phyloP scores from a whole-genome alignment of 2,329 filamentous ascomycete genomes.

The Phyllosticta capitalensis region DNA sequence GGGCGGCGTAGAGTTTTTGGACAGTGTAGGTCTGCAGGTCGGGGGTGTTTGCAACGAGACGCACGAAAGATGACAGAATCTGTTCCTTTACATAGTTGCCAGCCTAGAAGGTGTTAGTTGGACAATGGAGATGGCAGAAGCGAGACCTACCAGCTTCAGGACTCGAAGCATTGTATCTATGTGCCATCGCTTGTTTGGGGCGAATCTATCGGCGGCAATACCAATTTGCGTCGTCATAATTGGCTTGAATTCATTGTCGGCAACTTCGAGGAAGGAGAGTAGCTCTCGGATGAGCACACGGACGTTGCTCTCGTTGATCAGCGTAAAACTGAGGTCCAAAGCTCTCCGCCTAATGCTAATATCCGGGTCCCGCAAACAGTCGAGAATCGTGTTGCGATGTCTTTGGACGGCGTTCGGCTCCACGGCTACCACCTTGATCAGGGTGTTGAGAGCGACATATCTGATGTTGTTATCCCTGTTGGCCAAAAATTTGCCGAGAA shows the following conservation, averaged over 20 bases:
- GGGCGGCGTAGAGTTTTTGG: conserved; percentile 80
- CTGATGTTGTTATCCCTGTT: conserved; percentile 99
- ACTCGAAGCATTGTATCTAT: conserved; percentile 96
- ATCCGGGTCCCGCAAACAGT: conserved; percentile 91
- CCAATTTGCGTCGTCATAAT: conserved; percentile 98
- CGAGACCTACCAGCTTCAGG: conserved; percentile 53
- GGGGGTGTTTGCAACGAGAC: conserved; percentile 85
- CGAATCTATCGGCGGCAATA: conserved; percentile 89
- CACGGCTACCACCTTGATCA: conserved; percentile 96
- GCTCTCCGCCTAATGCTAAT: conserved; percentile 94
- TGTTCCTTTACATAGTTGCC: conserved; percentile 98
- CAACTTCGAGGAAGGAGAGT: conserved; percentile 89
- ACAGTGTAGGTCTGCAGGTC: conserved; percentile 95
- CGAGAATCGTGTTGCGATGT: conserved; percentile 93
- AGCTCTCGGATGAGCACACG: conserved; percentile 87
- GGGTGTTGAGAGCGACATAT: conserved; percentile 92
- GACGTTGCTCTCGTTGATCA: conserved; percentile 96
- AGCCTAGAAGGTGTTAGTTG: conserved; percentile 39
- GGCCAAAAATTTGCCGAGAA: conserved; percentile 94
- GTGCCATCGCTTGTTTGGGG: conserved; percentile 97
- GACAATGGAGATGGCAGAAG: not conserved
- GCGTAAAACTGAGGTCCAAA: conserved; percentile 93
- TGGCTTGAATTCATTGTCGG: conserved; percentile 97
- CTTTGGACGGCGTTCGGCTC: conserved; percentile 96
- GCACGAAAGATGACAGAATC: conserved; percentile 91